phyloP scores from a whole-genome alignment of 805 yeast species.

The Suhomyces kilbournensis region DNA sequence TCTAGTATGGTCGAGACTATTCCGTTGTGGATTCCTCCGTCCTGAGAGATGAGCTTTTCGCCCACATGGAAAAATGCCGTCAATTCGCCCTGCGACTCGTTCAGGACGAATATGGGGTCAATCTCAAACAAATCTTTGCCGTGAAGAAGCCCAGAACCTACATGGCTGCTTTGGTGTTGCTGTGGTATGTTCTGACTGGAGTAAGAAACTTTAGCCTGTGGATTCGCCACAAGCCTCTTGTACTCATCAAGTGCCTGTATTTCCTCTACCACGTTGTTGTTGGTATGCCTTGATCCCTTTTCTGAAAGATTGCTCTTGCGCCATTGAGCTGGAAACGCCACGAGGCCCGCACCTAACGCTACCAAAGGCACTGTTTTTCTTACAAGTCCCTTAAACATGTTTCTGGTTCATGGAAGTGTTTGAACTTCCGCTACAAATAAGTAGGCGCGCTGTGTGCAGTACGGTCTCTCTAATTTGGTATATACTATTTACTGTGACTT shows the following conservation, averaged over 20 bases:
- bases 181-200: slow-evolving; percentile 16
- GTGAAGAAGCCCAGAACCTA: slow-evolving; percentile 66
- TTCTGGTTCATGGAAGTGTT: neutral
- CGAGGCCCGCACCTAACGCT: slow-evolving; percentile 31
- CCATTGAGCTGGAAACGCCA: slow-evolving; percentile 25
- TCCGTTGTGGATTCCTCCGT: slow-evolving; percentile 79
- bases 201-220: slow-evolving; percentile 8
- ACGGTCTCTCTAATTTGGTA: neutral
- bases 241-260: slow-evolving; percentile 19
- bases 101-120: slow-evolving; percentile 68
- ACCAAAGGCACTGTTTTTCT: slow-evolving; percentile 26
- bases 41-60: slow-evolving; percentile 56
- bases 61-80: slow-evolving; percentile 74
- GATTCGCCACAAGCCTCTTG: slow-evolving; percentile 15
- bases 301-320: slow-evolving; percentile 15
- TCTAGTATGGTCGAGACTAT: slow-evolving; percentile 75
- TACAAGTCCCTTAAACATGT: slow-evolving; percentile 27
- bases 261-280: slow-evolving; percentile 17
- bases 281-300: slow-evolving; percentile 14
- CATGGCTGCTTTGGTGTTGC: slow-evolving; percentile 39
- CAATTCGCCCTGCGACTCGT: slow-evolving; percentile 50
- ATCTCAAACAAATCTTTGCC: slow-evolving; percentile 68
- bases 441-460: neutral
- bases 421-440: neutral
- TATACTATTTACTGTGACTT: neutral